A percentile compares a stretch with the other conserved stretches of the same genome.
Evolutionary conservation across 2,329 filamentous ascomycete species (phyloP).

Genomic region (Curvularia hawaiiensis): DNA sequence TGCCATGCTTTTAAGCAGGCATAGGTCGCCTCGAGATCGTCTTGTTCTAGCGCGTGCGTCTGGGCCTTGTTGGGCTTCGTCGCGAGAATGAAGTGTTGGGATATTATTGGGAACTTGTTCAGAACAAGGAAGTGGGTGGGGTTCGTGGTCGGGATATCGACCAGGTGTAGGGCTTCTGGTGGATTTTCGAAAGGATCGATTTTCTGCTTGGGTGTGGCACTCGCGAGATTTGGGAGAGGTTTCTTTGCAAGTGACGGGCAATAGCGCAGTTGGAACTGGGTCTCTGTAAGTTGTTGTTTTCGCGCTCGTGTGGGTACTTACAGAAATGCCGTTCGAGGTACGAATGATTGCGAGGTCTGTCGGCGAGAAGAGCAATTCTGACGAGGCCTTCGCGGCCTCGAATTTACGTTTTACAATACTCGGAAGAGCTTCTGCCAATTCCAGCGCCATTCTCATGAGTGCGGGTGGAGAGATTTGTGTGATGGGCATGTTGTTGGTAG

Average conservation of each 20-base stretch:
- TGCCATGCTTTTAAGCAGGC: constrained; percentile 66
- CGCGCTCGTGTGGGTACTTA: constrained; percentile 26
- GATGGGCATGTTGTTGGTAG: neutral
- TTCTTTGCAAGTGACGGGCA: constrained; percentile 72
- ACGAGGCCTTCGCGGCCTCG: constrained; percentile 40
- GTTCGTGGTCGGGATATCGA: constrained; percentile 52
- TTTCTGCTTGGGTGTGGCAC: constrained; percentile 31
- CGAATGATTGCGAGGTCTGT: constrained; percentile 48
- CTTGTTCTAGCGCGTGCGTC: constrained; percentile 64
- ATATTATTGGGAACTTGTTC: constrained; percentile 76
- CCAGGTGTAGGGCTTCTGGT: constrained; percentile 58
- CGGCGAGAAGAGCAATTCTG: constrained; percentile 47
- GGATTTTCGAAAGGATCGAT: constrained; percentile 70
- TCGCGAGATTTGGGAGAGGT: constrained; percentile 55
- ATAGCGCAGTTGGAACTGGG: constrained; percentile 75
- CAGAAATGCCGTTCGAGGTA: constrained; percentile 45
- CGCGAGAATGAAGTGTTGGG: constrained; percentile 73
- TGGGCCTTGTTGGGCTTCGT: constrained; percentile 69
- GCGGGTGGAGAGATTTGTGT: neutral
- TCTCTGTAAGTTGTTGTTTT: constrained; percentile 18
- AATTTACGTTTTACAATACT: constrained; percentile 47
- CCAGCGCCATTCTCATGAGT: constrained; percentile 36
- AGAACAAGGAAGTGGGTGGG: constrained; percentile 68
- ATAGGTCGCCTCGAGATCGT: constrained; percentile 66
- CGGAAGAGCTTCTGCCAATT: constrained; percentile 43